A percentile compares a stretch with the other conserved stretches of the same genome.
Evolutionary conservation across 768 basidiomycete genomes (phyloP).

Genomic region (Piloderma croceum): DNA sequence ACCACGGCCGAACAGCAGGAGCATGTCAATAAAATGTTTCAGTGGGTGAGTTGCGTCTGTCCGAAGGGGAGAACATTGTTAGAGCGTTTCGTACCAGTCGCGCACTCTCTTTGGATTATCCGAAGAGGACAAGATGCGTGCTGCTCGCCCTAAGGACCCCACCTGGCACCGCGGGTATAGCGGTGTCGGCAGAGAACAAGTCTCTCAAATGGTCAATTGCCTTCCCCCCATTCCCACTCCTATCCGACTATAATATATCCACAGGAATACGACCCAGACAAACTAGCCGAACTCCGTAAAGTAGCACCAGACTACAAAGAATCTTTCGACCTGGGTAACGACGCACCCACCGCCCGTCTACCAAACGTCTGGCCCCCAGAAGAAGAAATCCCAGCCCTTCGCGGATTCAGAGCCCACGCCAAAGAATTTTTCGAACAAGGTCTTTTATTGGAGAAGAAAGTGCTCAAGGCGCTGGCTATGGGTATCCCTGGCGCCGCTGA

Average conservation of each 20-base stretch:
- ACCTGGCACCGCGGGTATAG: conserved; percentile 23
- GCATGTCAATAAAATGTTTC: conserved; percentile 21
- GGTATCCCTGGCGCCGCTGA: conserved; percentile 25
- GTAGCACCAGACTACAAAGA: conserved; percentile 31
- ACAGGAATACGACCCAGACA: conserved; percentile 22
- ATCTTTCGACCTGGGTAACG: conserved; percentile 33
- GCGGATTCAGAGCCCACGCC: conserved; percentile 31
- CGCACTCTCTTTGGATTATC: conserved; percentile 19
- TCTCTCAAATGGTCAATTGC: conserved; percentile 14
- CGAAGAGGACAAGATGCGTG: conserved; percentile 18
- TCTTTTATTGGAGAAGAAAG: conserved; percentile 22
- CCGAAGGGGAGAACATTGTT: too few species aligned
- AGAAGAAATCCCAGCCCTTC: conserved; percentile 26
- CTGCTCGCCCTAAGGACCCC: conserved; percentile 21
- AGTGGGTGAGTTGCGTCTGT: conserved; percentile 16
- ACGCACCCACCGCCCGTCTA: conserved; percentile 18
- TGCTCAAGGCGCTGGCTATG: conserved; percentile 33
- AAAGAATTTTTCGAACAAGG: conserved; percentile 30
- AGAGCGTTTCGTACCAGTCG: conserved; percentile 8
- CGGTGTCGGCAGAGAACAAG: conserved; percentile 20
- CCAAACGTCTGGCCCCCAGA: conserved; percentile 37
- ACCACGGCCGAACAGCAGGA: conserved; percentile 21
- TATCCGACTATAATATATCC: neutral
- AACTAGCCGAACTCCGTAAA: conserved; percentile 20
- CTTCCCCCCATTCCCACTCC: neutral